Percentiles rank a stretch among this genome's conserved stretches.
Conservation (phyloP, 352 stramenopile genomes). For the Phytophthora multivora region DNA sequence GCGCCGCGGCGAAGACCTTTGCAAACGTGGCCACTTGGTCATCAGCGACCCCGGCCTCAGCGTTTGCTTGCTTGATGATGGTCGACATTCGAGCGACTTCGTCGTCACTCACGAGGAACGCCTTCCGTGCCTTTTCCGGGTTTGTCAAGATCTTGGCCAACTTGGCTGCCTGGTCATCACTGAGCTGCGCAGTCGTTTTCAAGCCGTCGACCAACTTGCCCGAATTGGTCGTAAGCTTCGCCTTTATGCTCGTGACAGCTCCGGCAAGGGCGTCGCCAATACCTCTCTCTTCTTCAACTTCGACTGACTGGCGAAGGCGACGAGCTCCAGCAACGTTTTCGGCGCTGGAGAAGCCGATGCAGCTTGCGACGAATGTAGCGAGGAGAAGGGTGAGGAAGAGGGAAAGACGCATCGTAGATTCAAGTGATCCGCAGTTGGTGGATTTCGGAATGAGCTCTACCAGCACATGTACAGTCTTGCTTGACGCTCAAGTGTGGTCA, state of each 20-base stretch:
- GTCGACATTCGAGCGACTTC: neutral
- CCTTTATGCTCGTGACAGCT: neutral
- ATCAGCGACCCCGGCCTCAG: neutral
- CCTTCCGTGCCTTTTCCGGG: neutral
- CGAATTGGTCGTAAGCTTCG: neutral
- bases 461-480: too few species aligned
- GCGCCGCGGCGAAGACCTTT: neutral
- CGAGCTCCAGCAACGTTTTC: neutral
- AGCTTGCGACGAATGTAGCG: neutral
- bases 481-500: too few species aligned
- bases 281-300: neutral
- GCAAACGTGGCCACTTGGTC: neutral
- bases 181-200: neutral
- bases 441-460: neutral
- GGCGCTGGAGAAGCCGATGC: neutral
- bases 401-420: neutral
- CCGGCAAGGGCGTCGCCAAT: neutral
- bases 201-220: neutral
- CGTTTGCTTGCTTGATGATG: slow-evolving; percentile 1
- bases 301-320: neutral
- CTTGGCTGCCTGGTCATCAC: neutral
- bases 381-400: neutral
- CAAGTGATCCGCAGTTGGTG: neutral
- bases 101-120: neutral
- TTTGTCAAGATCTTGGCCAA: neutral